These are phyloP conservation scores for Mycena vulgaris DNA, from an alignment of 768 basidiomycete species.

Conservation along the genomic window DNA sequence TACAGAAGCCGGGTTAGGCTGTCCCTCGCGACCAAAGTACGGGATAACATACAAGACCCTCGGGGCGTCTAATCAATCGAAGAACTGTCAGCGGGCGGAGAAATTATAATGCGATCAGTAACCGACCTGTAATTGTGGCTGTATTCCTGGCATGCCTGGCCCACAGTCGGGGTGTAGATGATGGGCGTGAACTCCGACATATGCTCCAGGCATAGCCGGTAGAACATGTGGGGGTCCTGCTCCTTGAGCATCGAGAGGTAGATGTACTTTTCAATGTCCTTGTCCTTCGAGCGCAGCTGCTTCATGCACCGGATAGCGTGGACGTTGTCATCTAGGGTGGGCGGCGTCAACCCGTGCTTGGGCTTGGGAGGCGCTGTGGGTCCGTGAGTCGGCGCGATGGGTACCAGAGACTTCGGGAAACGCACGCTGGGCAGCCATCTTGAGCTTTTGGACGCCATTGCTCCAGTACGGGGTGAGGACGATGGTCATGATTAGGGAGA, in stretches of 20 bases:
- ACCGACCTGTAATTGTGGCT: slow-evolving; percentile 76
- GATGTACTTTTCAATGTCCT: slow-evolving; percentile 87
- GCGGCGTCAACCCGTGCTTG: slow-evolving; percentile 73
- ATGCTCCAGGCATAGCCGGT: slow-evolving; percentile 78
- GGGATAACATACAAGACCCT: slow-evolving; percentile 71
- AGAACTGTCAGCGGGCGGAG: background rate
- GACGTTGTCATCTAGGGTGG: slow-evolving; percentile 64
- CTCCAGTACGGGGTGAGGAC: slow-evolving; percentile 81
- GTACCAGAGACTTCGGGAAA: slow-evolving; percentile 30
- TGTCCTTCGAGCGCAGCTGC: slow-evolving; percentile 85
- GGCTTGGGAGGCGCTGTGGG: slow-evolving; percentile 58
- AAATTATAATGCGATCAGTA: background rate
- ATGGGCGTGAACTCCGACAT: slow-evolving; percentile 83
- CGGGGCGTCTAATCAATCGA: slow-evolving; percentile 58
- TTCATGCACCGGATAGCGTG: slow-evolving; percentile 73
- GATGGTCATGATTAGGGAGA: slow-evolving; percentile 63
- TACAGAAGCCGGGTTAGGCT: slow-evolving; percentile 47
- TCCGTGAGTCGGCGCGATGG: slow-evolving; percentile 14
- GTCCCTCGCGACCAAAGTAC: slow-evolving; percentile 26
- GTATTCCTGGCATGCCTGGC: slow-evolving; percentile 90
- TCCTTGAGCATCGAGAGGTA: slow-evolving; percentile 84
- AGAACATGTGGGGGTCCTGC: slow-evolving; percentile 83
- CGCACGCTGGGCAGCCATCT: slow-evolving; percentile 71
- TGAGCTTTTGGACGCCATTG: slow-evolving; percentile 81
- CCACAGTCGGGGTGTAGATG: slow-evolving; percentile 94